Evolutionary conservation across 345 rosid species (phyloP), one percentile per base, ranked within the genome.

Genomic region (Eucalyptus regnans): DNA sequence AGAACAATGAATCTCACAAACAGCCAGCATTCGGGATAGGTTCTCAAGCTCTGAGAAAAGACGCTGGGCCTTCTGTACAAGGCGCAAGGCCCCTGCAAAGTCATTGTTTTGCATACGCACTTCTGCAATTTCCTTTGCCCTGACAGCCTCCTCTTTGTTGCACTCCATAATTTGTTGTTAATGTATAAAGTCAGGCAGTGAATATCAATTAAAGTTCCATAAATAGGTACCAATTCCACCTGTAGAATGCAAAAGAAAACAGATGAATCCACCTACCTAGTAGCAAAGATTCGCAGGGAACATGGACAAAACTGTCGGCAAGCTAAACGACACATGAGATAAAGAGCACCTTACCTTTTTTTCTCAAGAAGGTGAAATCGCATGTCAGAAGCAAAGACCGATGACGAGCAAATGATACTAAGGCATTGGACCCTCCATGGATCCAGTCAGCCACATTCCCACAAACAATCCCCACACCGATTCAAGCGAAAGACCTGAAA

Each of bases 91-190:
- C 50, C 90, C 96, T 31, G 31, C 23, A 89, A 94, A 96, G 87
- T 97, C 99, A 44, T 92, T 93, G 46, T n/a, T 88, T 87, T 71
- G 90, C 97, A 97, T 92, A 90, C 89, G 94, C 84, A 46, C 88
- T 91, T 96, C 98, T 29, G 99, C 98, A 76, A 96, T 87, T 85
- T 91, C 87, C 90, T 91, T 95, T 27, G 96, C 97, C 90, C 96
- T 94, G 41, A 87, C 31, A 86, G 99, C 99, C 94, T 97, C 99
- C 86, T 96, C 99, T 92, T 95, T 97, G 92, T 95, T 95, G 91
- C 96, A 95, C 56, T 97, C 99, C 99, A 97, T 96, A 16, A 44
- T 50, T 76, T 41, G 48, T 41, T 76, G 83, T 44, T 37, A 76
- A 76, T 41, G 48, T 37, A 76, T 76, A 20, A 6, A 76, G 48